Evolutionary conservation across 1,139 yeast species (phyloP), one percentile per base, ranked within the genome.

Genomic region (Taphrina wiesneri): DNA sequence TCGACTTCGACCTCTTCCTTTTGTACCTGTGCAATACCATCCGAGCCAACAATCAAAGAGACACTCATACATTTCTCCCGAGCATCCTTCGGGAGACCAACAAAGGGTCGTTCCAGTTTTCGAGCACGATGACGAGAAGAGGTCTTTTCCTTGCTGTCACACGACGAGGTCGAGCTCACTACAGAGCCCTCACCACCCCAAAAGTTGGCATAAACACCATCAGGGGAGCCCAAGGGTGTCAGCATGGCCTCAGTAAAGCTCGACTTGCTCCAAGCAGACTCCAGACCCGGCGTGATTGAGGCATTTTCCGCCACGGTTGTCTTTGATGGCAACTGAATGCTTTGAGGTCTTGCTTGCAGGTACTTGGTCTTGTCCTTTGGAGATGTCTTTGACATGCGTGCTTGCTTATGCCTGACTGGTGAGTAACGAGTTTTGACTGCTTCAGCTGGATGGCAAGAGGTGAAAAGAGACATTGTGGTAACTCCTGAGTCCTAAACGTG

Each of bases 21-120:
- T 13, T 25, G 47, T n/a, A 60, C 47, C 25, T 52, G 57, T 9
- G 64, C 64, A 25, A 49, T 41, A 13, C 64, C 64, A n/a, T 60
- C 57, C 3, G 52, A 17, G 30, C 52, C 57, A 19, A 60, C 57
- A 19, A 60, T 52, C 49, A 60, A 51, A 7, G 64, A 60, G 6
- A 60, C 51, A 21, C 59, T 54, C 59, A 54, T 54, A 25, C 59
- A 54, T 15, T 43, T 21, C 49, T 36, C 49, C 9, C 36, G 46
- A 21, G 39, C 23, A n/a, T 52, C 56, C 45, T 23, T 30, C 17
- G 56, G 56, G 9, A 28, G 21, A 23, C 56, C 56, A 25, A 52
- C 43, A 17, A 52, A 34, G 13, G 56, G 56, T 17, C 56, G 23
- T 26, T 52, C 56, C 15, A 52, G 43, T 17, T 32, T 30, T 23